Evolutionary conservation across 371 early-diverging fungal species (phyloP), one percentile per base, ranked within the genome.

Genomic region (Zopfochytrium polystomum): DNA sequence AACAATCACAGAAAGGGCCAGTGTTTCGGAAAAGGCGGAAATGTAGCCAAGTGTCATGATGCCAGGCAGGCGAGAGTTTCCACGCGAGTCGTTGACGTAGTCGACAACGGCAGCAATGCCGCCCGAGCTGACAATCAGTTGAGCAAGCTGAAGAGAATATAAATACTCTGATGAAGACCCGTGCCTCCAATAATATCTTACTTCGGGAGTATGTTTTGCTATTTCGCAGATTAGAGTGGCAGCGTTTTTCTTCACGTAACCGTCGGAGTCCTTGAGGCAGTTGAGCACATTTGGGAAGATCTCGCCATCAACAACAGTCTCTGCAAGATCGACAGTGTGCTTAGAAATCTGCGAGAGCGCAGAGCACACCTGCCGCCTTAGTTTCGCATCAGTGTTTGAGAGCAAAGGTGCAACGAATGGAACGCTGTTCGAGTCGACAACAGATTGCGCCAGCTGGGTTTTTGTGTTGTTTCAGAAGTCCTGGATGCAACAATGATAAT

Each of bases 41-140:
- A 80, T 68, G 63, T 82, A 82, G 3, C 82, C 82, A 26, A 82
- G 63, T 4, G 79, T 75, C 80, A 80, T 79, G 46, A 82, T 67
- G 1, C 76, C 82, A 20, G 82, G 80, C 29, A 82, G 61, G 4
- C 76, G 45, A n/a, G 80, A 68, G 49, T 67, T 72, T 38, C 82
- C 82, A 9, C 61, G 47, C 1, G 79, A 58, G 29, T 80, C 79
- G 51, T 66, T 68, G 57, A 80, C 69, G 64, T 80, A 82, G 58
- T 79, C 82, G 3, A 82, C 80, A 7, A 80, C 73, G 4, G 78
- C 76, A n/a, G 80, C 80, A 38, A 80, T 64, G 23, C 76, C 80
- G 0, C 80, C 80, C 9, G 80, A 78, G 60, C 78, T 79, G 35
- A 82, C 80, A 55, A 82, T 72, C 29, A 82, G 62, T 59, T 82